Evolutionary conservation across 2,329 filamentous ascomycete species (phyloP).

Genomic region (Ophiostoma piceae): DNA sequence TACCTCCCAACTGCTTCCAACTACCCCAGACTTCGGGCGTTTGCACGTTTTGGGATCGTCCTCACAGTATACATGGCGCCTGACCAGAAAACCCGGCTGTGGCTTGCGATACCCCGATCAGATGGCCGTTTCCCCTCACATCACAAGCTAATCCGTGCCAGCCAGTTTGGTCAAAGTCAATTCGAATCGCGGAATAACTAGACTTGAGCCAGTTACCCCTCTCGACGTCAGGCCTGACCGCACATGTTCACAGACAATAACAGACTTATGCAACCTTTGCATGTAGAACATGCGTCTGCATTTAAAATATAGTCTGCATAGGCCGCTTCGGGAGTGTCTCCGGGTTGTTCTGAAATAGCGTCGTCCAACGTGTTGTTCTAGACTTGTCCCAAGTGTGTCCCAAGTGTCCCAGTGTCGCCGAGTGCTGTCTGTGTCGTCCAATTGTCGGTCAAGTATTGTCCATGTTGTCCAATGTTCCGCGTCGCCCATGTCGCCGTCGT

Average conservation of each 20-base stretch:
- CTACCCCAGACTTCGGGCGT: background rate
- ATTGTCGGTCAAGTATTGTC: background rate
- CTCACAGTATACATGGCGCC: background rate
- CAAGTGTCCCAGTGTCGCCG: too few relatives aligned
- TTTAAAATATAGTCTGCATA: too few relatives aligned
- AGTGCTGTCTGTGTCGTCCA: background rate
- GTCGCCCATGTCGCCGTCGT: background rate
- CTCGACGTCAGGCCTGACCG: background rate
- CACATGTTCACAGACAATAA: background rate
- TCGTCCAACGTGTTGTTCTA: too few relatives aligned
- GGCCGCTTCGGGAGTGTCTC: too few relatives aligned
- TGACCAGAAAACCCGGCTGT: background rate
- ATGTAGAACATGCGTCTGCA: background rate
- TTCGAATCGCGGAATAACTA: background rate
- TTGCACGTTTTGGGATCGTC: constrained; percentile 1
- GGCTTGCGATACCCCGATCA: background rate
- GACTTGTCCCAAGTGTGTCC: too few relatives aligned
- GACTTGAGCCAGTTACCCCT: background rate
- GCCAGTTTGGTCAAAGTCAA: background rate
- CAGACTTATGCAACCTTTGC: background rate
- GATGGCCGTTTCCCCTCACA: background rate
- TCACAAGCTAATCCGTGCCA: background rate
- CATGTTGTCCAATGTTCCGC: background rate
- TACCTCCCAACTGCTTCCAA: background rate
- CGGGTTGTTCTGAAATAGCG: too few relatives aligned